phyloP scores from a whole-genome alignment of 495 filamentous ascomycete species.

The Amphirosellinia nigrospora region DNA sequence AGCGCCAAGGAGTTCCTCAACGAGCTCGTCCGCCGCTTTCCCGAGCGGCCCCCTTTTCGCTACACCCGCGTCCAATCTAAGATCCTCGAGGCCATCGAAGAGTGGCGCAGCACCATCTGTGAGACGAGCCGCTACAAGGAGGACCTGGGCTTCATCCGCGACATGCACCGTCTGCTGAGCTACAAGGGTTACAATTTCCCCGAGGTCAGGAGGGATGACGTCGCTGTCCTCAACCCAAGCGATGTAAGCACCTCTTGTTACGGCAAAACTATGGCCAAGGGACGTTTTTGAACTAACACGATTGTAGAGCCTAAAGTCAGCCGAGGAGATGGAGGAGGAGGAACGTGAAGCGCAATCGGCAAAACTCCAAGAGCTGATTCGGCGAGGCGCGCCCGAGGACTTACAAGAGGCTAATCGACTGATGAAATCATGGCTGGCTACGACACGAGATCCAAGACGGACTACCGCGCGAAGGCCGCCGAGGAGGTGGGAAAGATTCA shows the following conservation, averaged over 20 bases:
- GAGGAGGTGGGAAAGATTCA: slow-evolving; percentile 94
- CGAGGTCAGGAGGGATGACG: slow-evolving; percentile 89
- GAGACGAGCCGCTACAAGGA: slow-evolving; percentile 97
- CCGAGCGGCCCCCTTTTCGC: slow-evolving; percentile 87
- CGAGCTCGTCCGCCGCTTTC: slow-evolving; percentile 95
- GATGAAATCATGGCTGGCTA: slow-evolving; percentile 99
- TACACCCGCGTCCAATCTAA: slow-evolving; percentile 85
- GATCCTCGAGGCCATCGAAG: slow-evolving; percentile 96
- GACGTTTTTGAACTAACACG: neutral
- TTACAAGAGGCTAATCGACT: slow-evolving; percentile 93
- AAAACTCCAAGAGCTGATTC: slow-evolving; percentile 95
- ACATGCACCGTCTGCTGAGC: slow-evolving; percentile 95
- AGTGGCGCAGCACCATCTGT: slow-evolving; percentile 98
- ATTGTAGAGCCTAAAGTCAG: slow-evolving; percentile 85
- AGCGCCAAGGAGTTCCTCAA: slow-evolving; percentile 98
- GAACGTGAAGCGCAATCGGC: slow-evolving; percentile 93
- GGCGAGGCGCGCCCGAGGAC: slow-evolving; percentile 87
- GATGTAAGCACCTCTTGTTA: slow-evolving; percentile 69
- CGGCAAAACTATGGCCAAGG: neutral
- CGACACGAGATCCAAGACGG: slow-evolving; percentile 92
- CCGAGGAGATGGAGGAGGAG: slow-evolving; percentile 98
- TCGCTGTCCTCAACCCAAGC: slow-evolving; percentile 94
- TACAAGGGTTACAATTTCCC: slow-evolving; percentile 98
- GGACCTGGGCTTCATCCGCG: slow-evolving; percentile 92
- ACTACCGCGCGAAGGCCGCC: slow-evolving; percentile 96